Base-by-base conservation (phyloP, 2,329 filamentous ascomycete species). In the Sphaerulina vaccinii region DNA sequence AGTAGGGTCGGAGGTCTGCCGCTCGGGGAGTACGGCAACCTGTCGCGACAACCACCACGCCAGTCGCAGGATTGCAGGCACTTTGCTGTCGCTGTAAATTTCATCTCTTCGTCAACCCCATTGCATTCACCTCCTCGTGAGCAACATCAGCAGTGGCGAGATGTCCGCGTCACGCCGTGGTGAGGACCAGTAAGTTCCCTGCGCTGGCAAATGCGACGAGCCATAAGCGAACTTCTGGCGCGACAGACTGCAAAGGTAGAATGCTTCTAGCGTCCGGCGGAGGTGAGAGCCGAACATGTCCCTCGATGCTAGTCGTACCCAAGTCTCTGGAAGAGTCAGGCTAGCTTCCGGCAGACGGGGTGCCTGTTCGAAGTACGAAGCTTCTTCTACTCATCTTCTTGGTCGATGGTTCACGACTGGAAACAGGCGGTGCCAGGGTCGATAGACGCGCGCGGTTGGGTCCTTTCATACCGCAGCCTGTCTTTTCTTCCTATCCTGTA, bases 201-300 rank as follows among this genome's bases (percentile, higher is more conserved):
- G 37, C 19, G 37, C 15, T 8, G 37, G 16, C 18, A 11, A 21
- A 39, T 39, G 37, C 37, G 37, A 39, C 15, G 19, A 39, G 37
- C 37, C 37, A 19, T 22, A 22, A 39, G 23, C 36, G 36, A 22
- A 23, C 45, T 48, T 48, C 35, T 48, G 36, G 45, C 45, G 45
- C 36, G 36, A 32, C 35, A 36, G 19, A 35, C 45, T 29, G 40
- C 35, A 32, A 47, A 32, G 32, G 15, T 47, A 19, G 19, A 18
- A 36, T 46, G 22, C 45, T 48, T 48, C 45, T 48, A 48, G 45
- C 45, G 45, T 35, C 45, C 24, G 16, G 22, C 45, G 22, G 44
- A 48, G 44, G 27, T 23, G n/a, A 48, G 23, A 39, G 36, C 44
- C 44, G 45, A 22, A 48, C 18, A 27, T 40, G 45, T 48, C 21